phyloP scores from a whole-genome alignment of 1,139 yeast species.

The Suhomyces taliae region DNA sequence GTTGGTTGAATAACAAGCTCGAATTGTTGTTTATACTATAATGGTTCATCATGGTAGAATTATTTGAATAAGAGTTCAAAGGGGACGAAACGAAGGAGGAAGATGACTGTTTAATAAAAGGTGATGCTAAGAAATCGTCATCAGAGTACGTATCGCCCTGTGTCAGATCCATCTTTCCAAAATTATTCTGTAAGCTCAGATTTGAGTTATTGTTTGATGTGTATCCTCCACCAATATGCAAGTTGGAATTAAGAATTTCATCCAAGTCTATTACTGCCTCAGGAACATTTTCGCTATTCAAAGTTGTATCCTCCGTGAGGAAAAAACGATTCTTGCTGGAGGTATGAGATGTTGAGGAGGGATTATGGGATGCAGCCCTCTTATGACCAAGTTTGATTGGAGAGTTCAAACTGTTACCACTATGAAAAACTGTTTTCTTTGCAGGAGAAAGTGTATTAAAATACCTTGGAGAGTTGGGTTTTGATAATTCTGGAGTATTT shows the following conservation, averaged over 20 bases:
- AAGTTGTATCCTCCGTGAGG: slow-evolving; percentile 34
- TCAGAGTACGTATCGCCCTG: slow-evolving; percentile 37
- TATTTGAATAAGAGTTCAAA: slow-evolving; percentile 20
- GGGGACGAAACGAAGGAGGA: slow-evolving; percentile 29
- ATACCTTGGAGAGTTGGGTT: slow-evolving; percentile 9
- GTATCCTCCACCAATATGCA: slow-evolving; percentile 27
- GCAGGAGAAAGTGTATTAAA: slow-evolving; percentile 13
- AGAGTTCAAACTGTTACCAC: slow-evolving; percentile 29
- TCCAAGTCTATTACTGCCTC: slow-evolving; percentile 66
- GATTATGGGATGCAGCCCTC: slow-evolving; percentile 18
- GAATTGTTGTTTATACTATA: not conserved
- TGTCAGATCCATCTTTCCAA: slow-evolving; percentile 43
- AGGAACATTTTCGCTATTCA: slow-evolving; percentile 46
- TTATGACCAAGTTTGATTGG: slow-evolving; percentile 35
- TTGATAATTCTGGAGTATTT: slow-evolving; percentile 19
- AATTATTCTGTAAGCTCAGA: slow-evolving; percentile 16
- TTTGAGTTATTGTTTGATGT: slow-evolving; percentile 10
- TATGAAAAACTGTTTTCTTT: slow-evolving; percentile 10
- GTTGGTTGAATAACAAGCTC: slow-evolving; percentile 29
- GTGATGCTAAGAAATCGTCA: slow-evolving; percentile 38
- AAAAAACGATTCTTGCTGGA: slow-evolving; percentile 26
- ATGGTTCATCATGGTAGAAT: slow-evolving; percentile 1
- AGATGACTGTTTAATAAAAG: slow-evolving; percentile 27
- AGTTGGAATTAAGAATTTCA: slow-evolving; percentile 49
- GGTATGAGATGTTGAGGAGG: slow-evolving; percentile 15